Evolutionary conservation across 352 stramenopile species (phyloP).

Genomic region (Globisporangium viniferum): DNA sequence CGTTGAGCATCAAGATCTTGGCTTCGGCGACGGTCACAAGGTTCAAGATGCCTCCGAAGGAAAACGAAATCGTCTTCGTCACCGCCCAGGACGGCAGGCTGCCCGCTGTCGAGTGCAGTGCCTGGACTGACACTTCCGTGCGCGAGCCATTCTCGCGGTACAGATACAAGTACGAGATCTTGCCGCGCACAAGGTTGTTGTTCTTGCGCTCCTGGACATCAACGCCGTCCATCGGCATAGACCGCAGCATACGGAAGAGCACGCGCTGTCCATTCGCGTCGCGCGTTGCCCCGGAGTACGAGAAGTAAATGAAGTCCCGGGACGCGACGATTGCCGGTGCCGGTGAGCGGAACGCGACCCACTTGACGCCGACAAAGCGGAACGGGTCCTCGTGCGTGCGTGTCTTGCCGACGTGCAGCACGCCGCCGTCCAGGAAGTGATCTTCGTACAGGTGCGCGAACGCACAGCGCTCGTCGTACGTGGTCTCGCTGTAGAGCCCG

Average conservation of each 20-base stretch:
- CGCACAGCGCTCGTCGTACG: slow-evolving; percentile 28
- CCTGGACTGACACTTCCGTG: slow-evolving; percentile 29
- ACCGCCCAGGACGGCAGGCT: slow-evolving; percentile 32
- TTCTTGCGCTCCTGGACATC: slow-evolving; percentile 22
- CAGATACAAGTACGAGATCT: slow-evolving; percentile 37
- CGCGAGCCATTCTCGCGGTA: slow-evolving; percentile 33
- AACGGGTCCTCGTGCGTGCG: slow-evolving; percentile 36
- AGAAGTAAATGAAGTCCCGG: slow-evolving; percentile 43
- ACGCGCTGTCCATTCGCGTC: slow-evolving; percentile 37
- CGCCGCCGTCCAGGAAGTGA: slow-evolving; percentile 41
- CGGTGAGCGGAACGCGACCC: slow-evolving; percentile 38
- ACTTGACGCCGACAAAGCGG: slow-evolving; percentile 46
- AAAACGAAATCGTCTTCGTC: slow-evolving; percentile 39
- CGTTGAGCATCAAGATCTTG: slow-evolving; percentile 25
- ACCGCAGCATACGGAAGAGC: slow-evolving; percentile 32
- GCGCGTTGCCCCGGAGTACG: slow-evolving; percentile 31
- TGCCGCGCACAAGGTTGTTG: slow-evolving; percentile 33
- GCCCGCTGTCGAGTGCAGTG: slow-evolving; percentile 33
- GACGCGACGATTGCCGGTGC: slow-evolving; percentile 31
- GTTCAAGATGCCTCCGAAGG: slow-evolving; percentile 33
- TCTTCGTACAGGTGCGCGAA: slow-evolving; percentile 46
- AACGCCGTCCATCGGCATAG: slow-evolving; percentile 41
- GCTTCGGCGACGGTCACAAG: slow-evolving; percentile 32
- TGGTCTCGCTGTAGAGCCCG: slow-evolving; percentile 36
- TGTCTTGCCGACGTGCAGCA: slow-evolving; percentile 35